Percentiles rank a stretch among this genome's conserved stretches.
phyloP scores from a whole-genome alignment of 345 rosid genomes.

The Syzygium aqueum region DNA sequence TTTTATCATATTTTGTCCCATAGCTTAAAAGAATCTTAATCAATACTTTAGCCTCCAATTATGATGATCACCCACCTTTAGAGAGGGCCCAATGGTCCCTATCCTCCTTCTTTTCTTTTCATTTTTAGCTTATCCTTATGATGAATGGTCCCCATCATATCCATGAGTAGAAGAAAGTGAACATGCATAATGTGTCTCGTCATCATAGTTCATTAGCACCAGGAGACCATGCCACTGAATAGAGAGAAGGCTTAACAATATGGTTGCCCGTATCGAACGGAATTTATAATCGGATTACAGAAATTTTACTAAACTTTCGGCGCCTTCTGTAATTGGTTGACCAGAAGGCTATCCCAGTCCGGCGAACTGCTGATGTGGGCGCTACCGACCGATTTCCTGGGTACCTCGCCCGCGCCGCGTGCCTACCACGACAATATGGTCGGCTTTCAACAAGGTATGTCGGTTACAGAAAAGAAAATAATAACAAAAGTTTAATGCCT shows the following conservation, averaged over 20 bases:
- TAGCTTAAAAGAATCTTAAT: neutral
- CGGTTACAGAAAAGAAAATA: neutral
- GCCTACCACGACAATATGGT: neutral
- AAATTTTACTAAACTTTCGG: neutral
- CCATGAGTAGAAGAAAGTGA: neutral
- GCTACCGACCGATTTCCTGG: neutral
- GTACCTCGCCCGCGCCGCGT: accelerated
- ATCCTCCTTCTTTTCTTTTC: neutral
- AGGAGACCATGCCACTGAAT: neutral
- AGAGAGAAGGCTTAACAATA: neutral
- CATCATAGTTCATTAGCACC: neutral
- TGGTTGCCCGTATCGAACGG: neutral
- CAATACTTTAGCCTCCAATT: neutral
- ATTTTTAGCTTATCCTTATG: neutral
- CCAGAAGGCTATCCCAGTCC: neutral
- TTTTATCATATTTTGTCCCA: neutral
- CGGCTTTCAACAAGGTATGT: accelerated
- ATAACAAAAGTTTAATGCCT: neutral
- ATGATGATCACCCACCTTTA: neutral
- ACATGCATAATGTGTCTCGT: neutral
- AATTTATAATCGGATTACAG: neutral
- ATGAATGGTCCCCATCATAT: neutral
- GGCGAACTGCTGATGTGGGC: accelerated
- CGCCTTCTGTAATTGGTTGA: neutral
- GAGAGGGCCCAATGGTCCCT: neutral